These are phyloP conservation scores for Solanum arcanum DNA, from an alignment of 257 asterid genomes.

Conservation along the genomic window DNA sequence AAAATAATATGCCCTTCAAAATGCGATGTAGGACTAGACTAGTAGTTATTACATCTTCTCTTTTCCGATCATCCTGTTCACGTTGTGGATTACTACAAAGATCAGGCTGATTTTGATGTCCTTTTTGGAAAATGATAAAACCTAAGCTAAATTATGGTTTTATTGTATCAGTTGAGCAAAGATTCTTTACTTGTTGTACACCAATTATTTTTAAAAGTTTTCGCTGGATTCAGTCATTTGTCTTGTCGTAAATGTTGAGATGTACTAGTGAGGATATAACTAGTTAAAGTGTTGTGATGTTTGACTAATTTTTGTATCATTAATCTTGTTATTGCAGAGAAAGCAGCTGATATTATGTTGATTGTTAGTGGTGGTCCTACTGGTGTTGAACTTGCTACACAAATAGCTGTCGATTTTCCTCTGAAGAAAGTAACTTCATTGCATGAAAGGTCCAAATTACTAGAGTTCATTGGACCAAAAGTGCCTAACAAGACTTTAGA, in stretches of 20 bases:
- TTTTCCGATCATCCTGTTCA: neutral
- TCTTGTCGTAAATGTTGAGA: neutral
- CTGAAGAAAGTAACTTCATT: slow-evolving; percentile 43
- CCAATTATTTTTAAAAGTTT: neutral
- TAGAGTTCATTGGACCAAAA: neutral
- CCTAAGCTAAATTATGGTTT: neutral
- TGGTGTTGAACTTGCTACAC: slow-evolving; percentile 91
- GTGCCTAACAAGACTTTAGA: slow-evolving; percentile 5
- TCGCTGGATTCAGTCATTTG: neutral
- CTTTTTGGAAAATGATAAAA: neutral
- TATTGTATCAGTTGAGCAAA: too few relatives aligned
- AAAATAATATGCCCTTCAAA: too few relatives aligned
- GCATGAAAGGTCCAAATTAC: slow-evolving; percentile 37
- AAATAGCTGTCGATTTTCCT: slow-evolving; percentile 51
- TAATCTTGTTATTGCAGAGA: slow-evolving; percentile 23
- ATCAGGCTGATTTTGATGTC: neutral
- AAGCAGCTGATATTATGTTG: slow-evolving; percentile 40
- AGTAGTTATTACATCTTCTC: neutral
- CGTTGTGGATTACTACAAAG: neutral
- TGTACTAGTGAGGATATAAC: neutral
- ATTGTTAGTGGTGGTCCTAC: slow-evolving; percentile 76
- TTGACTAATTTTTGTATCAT: neutral
- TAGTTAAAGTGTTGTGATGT: neutral
- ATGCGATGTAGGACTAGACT: neutral
- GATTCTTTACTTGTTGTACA: too few relatives aligned